Conservation (phyloP, 495 filamentous ascomycete species). For the Staphylotrichum longicolle region DNA sequence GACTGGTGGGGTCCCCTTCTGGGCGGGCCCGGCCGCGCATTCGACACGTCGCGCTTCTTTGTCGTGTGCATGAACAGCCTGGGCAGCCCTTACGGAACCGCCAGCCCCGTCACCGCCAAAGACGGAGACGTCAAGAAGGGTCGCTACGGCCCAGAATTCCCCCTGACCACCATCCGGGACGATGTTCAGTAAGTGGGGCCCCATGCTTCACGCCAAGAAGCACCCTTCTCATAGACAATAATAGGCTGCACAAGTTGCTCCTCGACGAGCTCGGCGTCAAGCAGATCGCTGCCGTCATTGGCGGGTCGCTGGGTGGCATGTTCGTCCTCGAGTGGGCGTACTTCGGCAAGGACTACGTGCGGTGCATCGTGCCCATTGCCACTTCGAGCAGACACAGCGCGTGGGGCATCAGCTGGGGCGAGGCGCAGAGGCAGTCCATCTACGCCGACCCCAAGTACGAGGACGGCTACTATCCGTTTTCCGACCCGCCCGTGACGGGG, state of each 20-base stretch:
- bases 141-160: constrained; percentile 92
- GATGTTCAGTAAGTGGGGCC: constrained; percentile 74
- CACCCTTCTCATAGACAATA: constrained; percentile 12
- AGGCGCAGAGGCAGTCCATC: constrained; percentile 96
- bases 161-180: constrained; percentile 88
- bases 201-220: neutral
- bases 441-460: constrained; percentile 98
- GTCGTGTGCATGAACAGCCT: constrained; percentile 94
- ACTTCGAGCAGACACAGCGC: constrained; percentile 93
- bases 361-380: constrained; percentile 86
- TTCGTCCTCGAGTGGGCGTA: constrained; percentile 95
- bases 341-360: constrained; percentile 91
- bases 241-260: constrained; percentile 82
- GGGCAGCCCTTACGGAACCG: constrained; percentile 94
- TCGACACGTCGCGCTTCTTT: constrained; percentile 90
- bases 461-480: constrained; percentile 87
- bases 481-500: constrained; percentile 78
- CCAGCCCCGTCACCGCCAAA: constrained; percentile 87
- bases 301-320: constrained; percentile 99
- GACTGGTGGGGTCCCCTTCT: constrained; percentile 99
- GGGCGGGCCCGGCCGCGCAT: constrained; percentile 83
- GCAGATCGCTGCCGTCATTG: constrained; percentile 84
- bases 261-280: constrained; percentile 85
- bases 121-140: constrained; percentile 71
- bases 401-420: constrained; percentile 99